These are phyloP conservation scores for Aphanomyces stellatus DNA, from an alignment of 352 stramenopile genomes.

Conservation along the genomic window DNA sequence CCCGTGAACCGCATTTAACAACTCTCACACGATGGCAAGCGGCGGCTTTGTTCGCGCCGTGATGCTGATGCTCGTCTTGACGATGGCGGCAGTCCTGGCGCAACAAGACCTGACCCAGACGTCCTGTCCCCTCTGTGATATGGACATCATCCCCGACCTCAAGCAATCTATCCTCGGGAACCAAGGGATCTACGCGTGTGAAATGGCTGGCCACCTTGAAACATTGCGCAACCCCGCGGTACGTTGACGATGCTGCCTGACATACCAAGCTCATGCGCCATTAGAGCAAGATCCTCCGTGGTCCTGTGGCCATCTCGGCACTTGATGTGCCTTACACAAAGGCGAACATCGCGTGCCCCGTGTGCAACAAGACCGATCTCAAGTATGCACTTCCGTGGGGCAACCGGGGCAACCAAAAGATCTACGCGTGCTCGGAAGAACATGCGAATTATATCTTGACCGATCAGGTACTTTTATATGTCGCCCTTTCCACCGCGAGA, in stretches of 20 bases:
- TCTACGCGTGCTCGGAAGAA: constrained; percentile 60
- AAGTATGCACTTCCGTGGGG: constrained; percentile 72
- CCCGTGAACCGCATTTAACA: too few relatives aligned
- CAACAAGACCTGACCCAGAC: constrained; percentile 17
- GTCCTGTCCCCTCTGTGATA: constrained; percentile 33
- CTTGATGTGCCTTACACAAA: constrained; percentile 58
- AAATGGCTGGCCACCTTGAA: constrained; percentile 78
- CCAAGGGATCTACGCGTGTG: constrained; percentile 71
- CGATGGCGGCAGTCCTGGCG: background rate
- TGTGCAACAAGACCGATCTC: constrained; percentile 56
- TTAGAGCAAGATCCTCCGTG: constrained; percentile 18
- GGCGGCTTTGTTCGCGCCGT: background rate
- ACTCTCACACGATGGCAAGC: background rate
- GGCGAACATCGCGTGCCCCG: constrained; percentile 46
- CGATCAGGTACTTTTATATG: too few relatives aligned
- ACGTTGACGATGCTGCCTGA: constrained; percentile 3
- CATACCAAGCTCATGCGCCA: too few relatives aligned
- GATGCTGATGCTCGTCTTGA: background rate
- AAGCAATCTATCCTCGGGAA: constrained; percentile 59
- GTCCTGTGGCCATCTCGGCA: constrained; percentile 4
- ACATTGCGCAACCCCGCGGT: constrained; percentile 69
- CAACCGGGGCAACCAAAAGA: constrained; percentile 56
- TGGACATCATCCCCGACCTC: constrained; percentile 46
- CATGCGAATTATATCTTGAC: constrained; percentile 44
- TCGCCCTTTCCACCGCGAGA: too few relatives aligned